Conservation (phyloP, 2,329 filamentous ascomycete species). For the Dactylellina cionopaga region DNA sequence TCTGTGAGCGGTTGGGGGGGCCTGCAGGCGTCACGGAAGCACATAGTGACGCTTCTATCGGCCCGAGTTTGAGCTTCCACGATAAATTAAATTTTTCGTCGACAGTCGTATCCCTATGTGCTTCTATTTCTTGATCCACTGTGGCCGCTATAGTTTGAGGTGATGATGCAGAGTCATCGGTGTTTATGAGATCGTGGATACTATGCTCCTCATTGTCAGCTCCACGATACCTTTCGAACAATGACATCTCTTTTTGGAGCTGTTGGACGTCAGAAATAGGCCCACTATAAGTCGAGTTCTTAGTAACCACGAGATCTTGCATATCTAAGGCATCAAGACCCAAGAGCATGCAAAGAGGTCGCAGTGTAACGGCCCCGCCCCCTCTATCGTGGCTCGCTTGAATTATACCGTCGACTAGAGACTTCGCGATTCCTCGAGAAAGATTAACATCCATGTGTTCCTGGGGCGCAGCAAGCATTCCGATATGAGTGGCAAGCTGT, state of each 20-base stretch:
- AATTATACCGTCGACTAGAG: slow-evolving; percentile 30
- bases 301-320: slow-evolving; percentile 42
- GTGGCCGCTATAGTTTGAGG: slow-evolving; percentile 29
- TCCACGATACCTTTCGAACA: slow-evolving; percentile 39
- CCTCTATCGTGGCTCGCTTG: slow-evolving; percentile 18
- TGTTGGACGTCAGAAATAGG: slow-evolving; percentile 38
- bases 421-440: slow-evolving; percentile 28
- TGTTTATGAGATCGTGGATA: slow-evolving; percentile 42
- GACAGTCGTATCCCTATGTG: neutral
- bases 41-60: slow-evolving; percentile 27
- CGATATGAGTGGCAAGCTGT: slow-evolving; percentile 29
- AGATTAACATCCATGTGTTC: slow-evolving; percentile 21
- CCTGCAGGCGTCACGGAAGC: slow-evolving; percentile 21
- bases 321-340: slow-evolving; percentile 43
- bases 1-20: neutral
- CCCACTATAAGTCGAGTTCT: neutral
- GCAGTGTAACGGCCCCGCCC: slow-evolving; percentile 4
- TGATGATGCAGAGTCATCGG: slow-evolving; percentile 26
- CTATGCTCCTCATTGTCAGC: slow-evolving; percentile 39
- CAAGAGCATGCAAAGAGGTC: slow-evolving; percentile 31
- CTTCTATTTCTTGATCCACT: slow-evolving; percentile 26
- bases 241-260: slow-evolving; percentile 35
- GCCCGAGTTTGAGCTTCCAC: slow-evolving; percentile 48
- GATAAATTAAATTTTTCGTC: slow-evolving; percentile 33
- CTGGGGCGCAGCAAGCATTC: slow-evolving; percentile 12